These are phyloP conservation scores for Aspergillus flavus DNA, from an alignment of 2,329 filamentous ascomycete genomes.

Conservation along the genomic window DNA sequence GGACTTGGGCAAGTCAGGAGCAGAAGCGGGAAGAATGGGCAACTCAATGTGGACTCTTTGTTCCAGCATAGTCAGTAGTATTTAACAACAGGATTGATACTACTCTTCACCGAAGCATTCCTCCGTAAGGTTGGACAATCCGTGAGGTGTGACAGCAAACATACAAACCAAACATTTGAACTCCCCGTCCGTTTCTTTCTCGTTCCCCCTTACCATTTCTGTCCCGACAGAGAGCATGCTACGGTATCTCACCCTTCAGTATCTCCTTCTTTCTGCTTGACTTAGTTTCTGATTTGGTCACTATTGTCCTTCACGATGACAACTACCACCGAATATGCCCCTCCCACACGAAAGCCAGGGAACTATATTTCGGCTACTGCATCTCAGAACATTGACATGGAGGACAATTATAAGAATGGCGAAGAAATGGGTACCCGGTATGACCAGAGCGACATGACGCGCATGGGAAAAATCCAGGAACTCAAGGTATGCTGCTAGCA, in stretches of 20 bases:
- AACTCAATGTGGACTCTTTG: not conserved
- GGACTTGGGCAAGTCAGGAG: not conserved
- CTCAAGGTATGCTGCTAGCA: slow-evolving; percentile 25
- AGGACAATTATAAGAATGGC: not conserved
- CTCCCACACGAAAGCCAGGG: slow-evolving; percentile 6
- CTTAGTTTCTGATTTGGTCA: not conserved
- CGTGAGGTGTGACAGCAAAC: not conserved
- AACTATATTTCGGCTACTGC: not conserved
- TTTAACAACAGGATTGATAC: not conserved
- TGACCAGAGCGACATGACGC: slow-evolving; percentile 33
- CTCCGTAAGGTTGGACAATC: not conserved
- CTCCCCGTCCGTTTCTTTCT: too few species aligned
- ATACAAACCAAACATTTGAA: not conserved
- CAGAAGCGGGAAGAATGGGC: not conserved
- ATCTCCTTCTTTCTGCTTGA: not conserved
- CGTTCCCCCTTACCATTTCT: too few species aligned
- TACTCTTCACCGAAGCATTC: not conserved
- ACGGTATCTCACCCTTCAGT: not conserved
- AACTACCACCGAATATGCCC: not conserved
- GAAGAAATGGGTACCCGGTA: slow-evolving; percentile 16
- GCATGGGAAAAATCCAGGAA: slow-evolving; percentile 35
- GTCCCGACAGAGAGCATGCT: not conserved
- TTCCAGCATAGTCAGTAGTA: not conserved
- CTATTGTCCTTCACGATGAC: not conserved
- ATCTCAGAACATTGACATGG: slow-evolving; percentile 12